phyloP scores from a whole-genome alignment of 305 asterid species.

The Fraxinus paxiana region DNA sequence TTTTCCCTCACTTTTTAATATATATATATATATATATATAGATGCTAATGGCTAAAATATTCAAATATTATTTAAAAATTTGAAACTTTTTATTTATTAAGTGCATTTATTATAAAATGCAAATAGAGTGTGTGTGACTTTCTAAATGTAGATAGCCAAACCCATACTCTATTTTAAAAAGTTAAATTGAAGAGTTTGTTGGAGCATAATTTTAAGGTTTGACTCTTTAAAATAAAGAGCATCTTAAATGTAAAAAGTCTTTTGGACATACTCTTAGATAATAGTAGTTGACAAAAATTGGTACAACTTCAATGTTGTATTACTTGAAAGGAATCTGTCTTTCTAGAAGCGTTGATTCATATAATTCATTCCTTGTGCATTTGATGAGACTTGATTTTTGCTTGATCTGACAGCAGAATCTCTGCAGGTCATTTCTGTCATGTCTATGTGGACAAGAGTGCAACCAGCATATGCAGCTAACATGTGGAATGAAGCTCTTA shows the following conservation, averaged over 20 bases:
- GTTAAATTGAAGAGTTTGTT: not conserved
- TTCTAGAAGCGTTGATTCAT: not conserved
- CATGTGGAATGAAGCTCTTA: constrained; percentile 99
- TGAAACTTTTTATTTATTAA: no score
- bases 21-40: no score
- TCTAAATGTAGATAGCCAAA: not conserved
- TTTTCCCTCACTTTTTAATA: not conserved
- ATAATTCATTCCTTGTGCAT: not conserved
- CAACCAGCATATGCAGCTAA: constrained; percentile 99
- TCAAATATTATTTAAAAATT: no score
- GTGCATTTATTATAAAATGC: not conserved
- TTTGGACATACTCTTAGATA: not conserved
- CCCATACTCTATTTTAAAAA: not conserved
- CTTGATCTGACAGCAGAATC: constrained; percentile 14
- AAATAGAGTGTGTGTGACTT: not conserved
- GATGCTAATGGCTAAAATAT: not conserved
- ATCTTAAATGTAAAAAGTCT: not conserved
- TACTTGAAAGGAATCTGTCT: not conserved
- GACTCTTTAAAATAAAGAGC: not conserved
- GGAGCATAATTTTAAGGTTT: not conserved
- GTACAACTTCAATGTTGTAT: not conserved
- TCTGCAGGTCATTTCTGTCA: constrained; percentile 89
- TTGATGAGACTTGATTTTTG: not conserved
- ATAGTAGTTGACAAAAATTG: not conserved
- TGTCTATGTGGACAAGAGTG: constrained; percentile 99